Percentiles rank a stretch among this genome's conserved stretches.
These are phyloP conservation scores for Anaeromyces robustus DNA, from an alignment of 192 early-diverging fungal genomes.

Conservation along the genomic window DNA sequence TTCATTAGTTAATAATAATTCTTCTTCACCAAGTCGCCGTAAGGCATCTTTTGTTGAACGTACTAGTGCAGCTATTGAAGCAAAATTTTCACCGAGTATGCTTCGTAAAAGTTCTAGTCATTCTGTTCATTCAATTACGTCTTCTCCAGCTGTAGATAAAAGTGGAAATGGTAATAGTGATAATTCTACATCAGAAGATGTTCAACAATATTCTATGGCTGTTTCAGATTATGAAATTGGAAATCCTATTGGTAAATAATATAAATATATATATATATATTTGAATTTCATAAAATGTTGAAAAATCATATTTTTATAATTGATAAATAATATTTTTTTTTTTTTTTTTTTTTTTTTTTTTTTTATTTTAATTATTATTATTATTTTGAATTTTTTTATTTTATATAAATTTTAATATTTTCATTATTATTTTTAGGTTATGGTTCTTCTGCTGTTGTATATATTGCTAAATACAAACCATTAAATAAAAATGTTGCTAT, in stretches of 20 bases:
- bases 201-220: not conserved
- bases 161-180: not conserved
- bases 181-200: not conserved
- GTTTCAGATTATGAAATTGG: not conserved
- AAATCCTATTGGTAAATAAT: not conserved
- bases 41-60: not conserved
- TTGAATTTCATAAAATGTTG: no score
- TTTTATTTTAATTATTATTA: not conserved
- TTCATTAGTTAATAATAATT: not conserved
- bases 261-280: not conserved
- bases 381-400: not conserved
- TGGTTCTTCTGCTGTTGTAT: slow-evolving; percentile 74
- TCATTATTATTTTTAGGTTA: slow-evolving; percentile 50
- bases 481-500: slow-evolving; percentile 49
- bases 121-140: not conserved
- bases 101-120: not conserved
- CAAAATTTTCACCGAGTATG: not conserved
- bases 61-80: not conserved
- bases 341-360: not conserved
- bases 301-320: no score
- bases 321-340: no score
- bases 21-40: not conserved
- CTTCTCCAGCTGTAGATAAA: not conserved
- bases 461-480: slow-evolving; percentile 61
- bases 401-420: no score